These are phyloP conservation scores for Exutisphaerella laricina DNA, from an alignment of 2,329 filamentous ascomycete species.

Conservation along the genomic window DNA sequence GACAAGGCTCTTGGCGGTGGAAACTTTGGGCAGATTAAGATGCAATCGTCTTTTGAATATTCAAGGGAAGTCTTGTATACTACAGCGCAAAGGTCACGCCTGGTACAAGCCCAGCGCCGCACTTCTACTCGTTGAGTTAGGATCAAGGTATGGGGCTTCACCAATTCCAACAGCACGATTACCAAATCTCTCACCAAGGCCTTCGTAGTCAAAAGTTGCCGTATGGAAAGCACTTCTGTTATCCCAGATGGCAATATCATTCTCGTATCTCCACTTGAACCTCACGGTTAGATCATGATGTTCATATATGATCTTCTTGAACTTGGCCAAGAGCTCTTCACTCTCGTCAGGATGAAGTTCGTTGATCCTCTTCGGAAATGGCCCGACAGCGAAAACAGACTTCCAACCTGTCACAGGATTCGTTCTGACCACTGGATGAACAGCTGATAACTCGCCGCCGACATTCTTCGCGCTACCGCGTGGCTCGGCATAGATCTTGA, in stretches of 20 bases:
- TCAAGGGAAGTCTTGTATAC: too few relatives aligned
- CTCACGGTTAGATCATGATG: conserved; percentile 50
- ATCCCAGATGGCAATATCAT: conserved; percentile 58
- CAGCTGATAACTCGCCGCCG: conserved; percentile 17
- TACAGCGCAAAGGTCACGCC: too few relatives aligned
- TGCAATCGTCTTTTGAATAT: too few relatives aligned
- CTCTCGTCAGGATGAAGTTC: conserved; percentile 39
- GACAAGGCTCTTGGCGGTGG: too few relatives aligned
- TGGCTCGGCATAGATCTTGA: conserved; percentile 22
- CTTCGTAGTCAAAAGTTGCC: conserved; percentile 58
- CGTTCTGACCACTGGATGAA: conserved; percentile 51
- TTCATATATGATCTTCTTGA: conserved; percentile 36
- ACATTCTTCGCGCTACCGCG: conserved; percentile 25
- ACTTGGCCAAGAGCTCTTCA: conserved; percentile 24
- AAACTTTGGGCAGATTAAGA: too few relatives aligned
- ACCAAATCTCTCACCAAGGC: conserved; percentile 47
- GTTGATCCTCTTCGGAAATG: conserved; percentile 52
- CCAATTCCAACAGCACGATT: conserved; percentile 52
- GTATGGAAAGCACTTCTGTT: conserved; percentile 56
- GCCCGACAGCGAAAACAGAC: conserved; percentile 53
- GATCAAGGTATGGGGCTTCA: conserved; percentile 52
- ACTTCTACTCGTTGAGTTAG: conserved; percentile 42
- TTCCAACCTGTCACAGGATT: conserved; percentile 61
- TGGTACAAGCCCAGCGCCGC: not conserved
- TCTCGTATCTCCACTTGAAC: conserved; percentile 45